Conservation (phyloP, 2,329 filamentous ascomycete genomes). For the Ascochyta pisi region DNA sequence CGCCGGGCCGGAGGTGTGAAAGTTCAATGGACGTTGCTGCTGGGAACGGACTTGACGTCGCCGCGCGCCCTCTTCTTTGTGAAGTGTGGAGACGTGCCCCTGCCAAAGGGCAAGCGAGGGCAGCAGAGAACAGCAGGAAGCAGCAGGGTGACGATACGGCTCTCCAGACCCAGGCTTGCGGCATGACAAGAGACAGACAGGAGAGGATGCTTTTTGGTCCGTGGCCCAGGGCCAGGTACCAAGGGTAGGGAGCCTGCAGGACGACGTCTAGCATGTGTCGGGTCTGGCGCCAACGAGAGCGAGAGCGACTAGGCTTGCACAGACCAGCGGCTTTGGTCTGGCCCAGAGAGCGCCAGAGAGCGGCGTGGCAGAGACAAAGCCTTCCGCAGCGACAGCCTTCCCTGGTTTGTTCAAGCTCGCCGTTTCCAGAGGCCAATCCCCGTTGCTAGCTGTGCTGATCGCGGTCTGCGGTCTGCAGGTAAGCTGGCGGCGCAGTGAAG, state of each 20-base stretch:
- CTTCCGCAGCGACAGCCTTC: constrained; percentile 30
- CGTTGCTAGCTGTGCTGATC: constrained; percentile 27
- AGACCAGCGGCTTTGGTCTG: constrained; percentile 38
- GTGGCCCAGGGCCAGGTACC: constrained; percentile 34
- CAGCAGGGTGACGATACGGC: constrained; percentile 34
- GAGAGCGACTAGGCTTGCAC: constrained; percentile 35
- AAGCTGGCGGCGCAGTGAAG: constrained; percentile 20
- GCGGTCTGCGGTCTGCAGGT: constrained; percentile 1
- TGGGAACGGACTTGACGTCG: constrained; percentile 15
- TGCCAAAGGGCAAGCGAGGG: no score
- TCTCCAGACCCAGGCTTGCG: constrained; percentile 43
- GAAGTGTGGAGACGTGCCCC: neutral
- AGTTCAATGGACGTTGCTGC: constrained; percentile 12
- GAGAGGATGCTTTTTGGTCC: constrained; percentile 38
- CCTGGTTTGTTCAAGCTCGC: constrained; percentile 30
- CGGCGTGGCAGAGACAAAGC: constrained; percentile 43
- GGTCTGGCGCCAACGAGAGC: constrained; percentile 45
- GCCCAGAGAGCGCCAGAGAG: constrained; percentile 33
- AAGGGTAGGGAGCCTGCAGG: constrained; percentile 37
- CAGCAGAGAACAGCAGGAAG: neutral
- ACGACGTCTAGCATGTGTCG: constrained; percentile 37
- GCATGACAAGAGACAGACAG: constrained; percentile 40
- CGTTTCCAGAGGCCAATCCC: constrained; percentile 29
- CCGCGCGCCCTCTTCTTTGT: constrained; percentile 7
- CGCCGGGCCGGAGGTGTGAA: constrained; percentile 40